A percentile compares a stretch with the other conserved stretches of the same genome.
phyloP scores from a whole-genome alignment of 768 basidiomycete genomes.

The Steccherinum ochraceum region DNA sequence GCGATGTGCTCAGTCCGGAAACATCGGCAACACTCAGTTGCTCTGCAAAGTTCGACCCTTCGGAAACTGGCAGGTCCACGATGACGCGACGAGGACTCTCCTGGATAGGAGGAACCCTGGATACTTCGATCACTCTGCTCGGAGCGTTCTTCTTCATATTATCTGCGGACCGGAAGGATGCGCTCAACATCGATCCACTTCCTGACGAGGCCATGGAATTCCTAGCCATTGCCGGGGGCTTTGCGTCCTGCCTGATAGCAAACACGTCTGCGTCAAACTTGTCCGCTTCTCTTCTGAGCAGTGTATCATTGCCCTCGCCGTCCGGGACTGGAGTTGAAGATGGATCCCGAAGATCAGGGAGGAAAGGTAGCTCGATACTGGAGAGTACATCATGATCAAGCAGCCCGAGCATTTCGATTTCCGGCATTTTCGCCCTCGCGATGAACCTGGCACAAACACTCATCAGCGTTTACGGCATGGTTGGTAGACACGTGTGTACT shows the following conservation, averaged over 20 bases:
- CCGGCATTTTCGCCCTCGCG: constrained; percentile 94
- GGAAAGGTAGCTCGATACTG: constrained; percentile 80
- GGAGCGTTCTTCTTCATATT: constrained; percentile 15
- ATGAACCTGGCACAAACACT: constrained; percentile 57
- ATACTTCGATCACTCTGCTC: constrained; percentile 39
- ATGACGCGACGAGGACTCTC: constrained; percentile 11
- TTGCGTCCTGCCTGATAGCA: constrained; percentile 36
- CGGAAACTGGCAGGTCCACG: constrained; percentile 40
- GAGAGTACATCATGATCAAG: constrained; percentile 88
- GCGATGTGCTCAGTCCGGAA: constrained; percentile 44
- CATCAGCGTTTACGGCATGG: too few species aligned
- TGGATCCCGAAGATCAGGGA: constrained; percentile 38
- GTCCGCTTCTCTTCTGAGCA: constrained; percentile 43
- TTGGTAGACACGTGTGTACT: constrained; percentile 11
- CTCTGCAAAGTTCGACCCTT: constrained; percentile 12
- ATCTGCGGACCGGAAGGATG: constrained; percentile 21
- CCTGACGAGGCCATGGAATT: constrained; percentile 36
- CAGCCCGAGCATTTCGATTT: constrained; percentile 91
- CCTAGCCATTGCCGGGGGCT: constrained; percentile 23
- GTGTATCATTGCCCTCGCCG: constrained; percentile 27
- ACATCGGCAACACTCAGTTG: not conserved
- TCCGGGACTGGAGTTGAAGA: constrained; percentile 9
- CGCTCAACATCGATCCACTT: constrained; percentile 28
- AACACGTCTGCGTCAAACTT: constrained; percentile 73
- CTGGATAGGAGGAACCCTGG: constrained; percentile 51